These are phyloP conservation scores for Schizophyllum amplum DNA, from an alignment of 1,284 basidiomycete species.

Conservation along the genomic window DNA sequence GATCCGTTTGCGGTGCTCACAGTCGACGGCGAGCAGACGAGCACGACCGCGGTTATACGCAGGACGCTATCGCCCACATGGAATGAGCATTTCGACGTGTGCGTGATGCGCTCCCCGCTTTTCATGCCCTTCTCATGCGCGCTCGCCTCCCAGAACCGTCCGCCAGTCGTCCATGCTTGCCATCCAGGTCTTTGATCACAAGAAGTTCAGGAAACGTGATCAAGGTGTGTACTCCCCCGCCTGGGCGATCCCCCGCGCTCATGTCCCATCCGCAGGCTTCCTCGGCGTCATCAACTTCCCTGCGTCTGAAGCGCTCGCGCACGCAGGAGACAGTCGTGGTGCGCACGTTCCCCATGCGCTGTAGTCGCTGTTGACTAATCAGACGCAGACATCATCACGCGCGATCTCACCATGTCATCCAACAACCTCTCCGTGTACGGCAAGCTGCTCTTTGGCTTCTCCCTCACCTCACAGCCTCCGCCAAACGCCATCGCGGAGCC, in stretches of 20 bases:
- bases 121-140: conserved; percentile 1
- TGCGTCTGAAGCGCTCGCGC: conserved; percentile 73
- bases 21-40: conserved; percentile 93
- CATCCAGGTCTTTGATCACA: conserved; percentile 98
- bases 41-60: conserved; percentile 82
- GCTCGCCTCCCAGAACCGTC: conserved; percentile 50
- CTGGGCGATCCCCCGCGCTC: conserved; percentile 4
- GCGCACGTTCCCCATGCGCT: conserved; percentile 14
- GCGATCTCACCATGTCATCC: conserved; percentile 80
- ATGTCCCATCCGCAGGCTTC: conserved; percentile 28
- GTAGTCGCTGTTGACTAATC: conserved; percentile 9
- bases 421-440: conserved; percentile 85
- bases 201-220: conserved; percentile 95
- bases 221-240: conserved; percentile 56
- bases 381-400: conserved; percentile 62
- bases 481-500: conserved; percentile 12
- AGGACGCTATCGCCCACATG: conserved; percentile 85
- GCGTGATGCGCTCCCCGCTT: conserved; percentile 19
- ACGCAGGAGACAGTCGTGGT: conserved; percentile 78
- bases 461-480: conserved; percentile 30
- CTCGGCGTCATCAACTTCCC: conserved; percentile 88
- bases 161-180: conserved; percentile 86
- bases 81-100: conserved; percentile 95
- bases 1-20: conserved; percentile 96
- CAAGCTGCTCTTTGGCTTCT: conserved; percentile 76